Evolutionary conservation across 345 rosid species (phyloP).

Genomic region (Ailanthus altissimus): DNA sequence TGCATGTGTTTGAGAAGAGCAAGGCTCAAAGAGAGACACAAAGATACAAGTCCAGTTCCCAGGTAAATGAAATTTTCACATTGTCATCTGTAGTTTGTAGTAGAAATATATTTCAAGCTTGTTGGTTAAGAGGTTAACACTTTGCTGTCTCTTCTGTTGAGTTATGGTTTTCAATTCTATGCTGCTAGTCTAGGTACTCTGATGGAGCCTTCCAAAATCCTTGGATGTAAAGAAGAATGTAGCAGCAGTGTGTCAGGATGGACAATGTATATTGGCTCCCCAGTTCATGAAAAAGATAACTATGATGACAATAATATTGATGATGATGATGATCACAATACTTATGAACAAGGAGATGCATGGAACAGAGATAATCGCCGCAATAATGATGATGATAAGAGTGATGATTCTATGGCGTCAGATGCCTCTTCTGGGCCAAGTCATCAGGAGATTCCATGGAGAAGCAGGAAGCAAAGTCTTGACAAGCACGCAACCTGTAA

Average conservation of each 20-base stretch:
- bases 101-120: slow-evolving; percentile 6
- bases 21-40: slow-evolving; percentile 15
- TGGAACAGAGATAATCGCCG: slow-evolving; percentile 22
- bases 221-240: slow-evolving; percentile 42
- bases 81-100: background rate
- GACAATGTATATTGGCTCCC: slow-evolving; percentile 64
- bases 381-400: slow-evolving; percentile 30
- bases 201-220: slow-evolving; percentile 52
- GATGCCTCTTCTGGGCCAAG: slow-evolving; percentile 77
- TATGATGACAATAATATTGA: slow-evolving; percentile 17
- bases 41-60: slow-evolving; percentile 5
- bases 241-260: slow-evolving; percentile 63
- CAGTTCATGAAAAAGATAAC: slow-evolving; percentile 31
- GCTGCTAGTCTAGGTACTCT: slow-evolving; percentile 20
- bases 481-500: slow-evolving; percentile 34
- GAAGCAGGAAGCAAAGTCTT: slow-evolving; percentile 18
- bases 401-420: slow-evolving; percentile 76
- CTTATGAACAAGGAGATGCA: slow-evolving; percentile 20
- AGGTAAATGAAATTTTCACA: slow-evolving; percentile 5
- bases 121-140: background rate
- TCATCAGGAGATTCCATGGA: slow-evolving; percentile 34
- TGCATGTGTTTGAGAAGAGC: slow-evolving; percentile 16
- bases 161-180: slow-evolving; percentile 22
- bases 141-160: slow-evolving; percentile 14
- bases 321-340: slow-evolving; percentile 6